Evolutionary conservation across 163 green algal genomes (phyloP).

Genomic region (Chlamydomonas reinhardtii): DNA sequence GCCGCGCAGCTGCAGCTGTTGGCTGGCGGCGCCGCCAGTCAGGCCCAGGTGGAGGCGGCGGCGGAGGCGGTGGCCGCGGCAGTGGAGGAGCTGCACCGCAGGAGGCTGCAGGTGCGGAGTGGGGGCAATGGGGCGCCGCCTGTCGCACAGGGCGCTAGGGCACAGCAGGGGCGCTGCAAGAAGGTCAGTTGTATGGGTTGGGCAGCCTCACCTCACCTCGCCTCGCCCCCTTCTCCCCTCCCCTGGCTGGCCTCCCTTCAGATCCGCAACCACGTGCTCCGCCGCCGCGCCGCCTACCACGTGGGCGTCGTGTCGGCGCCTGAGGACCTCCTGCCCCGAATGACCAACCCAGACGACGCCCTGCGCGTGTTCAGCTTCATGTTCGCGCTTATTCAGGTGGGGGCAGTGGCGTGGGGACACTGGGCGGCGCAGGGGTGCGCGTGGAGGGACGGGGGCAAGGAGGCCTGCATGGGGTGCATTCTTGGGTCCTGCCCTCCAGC

Average conservation of each 20-base stretch:
- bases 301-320: not conserved
- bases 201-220: too few relatives aligned
- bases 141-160: too few relatives aligned
- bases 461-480: too few relatives aligned
- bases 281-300: conserved; percentile 31
- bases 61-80: not conserved
- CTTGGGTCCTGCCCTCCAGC: too few relatives aligned
- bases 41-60: not conserved
- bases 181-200: too few relatives aligned
- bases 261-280: conserved; percentile 17
- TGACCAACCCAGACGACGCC: conserved; percentile 18
- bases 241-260: too few relatives aligned
- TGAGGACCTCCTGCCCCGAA: not conserved
- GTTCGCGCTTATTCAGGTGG: not conserved
- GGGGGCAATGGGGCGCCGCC: not conserved
- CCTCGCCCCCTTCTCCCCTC: too few relatives aligned
- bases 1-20: not conserved
- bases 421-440: too few relatives aligned
- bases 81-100: conserved; percentile 3
- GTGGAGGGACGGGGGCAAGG: too few relatives aligned
- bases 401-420: too few relatives aligned
- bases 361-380: conserved; percentile 25
- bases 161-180: too few relatives aligned
- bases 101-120: conserved; percentile 8
- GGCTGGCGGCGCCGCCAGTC: not conserved